Base-by-base conservation (phyloP, 148 eudicot genomes). In the Arctostaphylos glauca region DNA sequence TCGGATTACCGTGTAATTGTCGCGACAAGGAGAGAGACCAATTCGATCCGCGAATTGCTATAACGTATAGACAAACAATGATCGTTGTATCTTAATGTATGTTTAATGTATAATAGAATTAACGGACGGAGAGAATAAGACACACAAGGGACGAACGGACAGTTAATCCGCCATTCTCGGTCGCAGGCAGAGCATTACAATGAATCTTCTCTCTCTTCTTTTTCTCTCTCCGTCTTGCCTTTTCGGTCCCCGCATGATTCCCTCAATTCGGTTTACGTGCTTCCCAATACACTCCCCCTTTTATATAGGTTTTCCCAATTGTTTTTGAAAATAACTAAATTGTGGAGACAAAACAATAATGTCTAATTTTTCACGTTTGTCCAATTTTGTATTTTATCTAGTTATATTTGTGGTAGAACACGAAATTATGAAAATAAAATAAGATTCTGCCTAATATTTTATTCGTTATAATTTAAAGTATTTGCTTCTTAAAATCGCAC, bases 151-250 rank as follows among this genome's bases (percentile, higher is more conserved):
- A 72, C 44, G 73, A 16, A 18, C 14, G 72, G 67, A 67, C 76
- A 83, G 76, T 77, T 67, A 83, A 21, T 67, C 81, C 85, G 77
- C 81, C 85, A 83, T 83, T 83, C 71, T 67, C 81, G 81, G 16
- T 12, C 2, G 85, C 48, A 41, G 76, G 62, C 31, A 38, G 66
- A 23, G 73, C 80, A 54, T 15, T 38, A 8, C 70, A n/a, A 41
- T 46, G 21, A 38, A 38, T 19, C 44, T 5, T 47, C 15, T 74
- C 76, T 72, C 49, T 44, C 76, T 9, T 8, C 3, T 19, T 21
- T 16, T 7, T 62, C 46, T 62, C 55, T 46, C 70, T 62, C 58
- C 43, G 70, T 78, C 68, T 31, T 31, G 0, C 38, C 38, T 31
- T 0, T 31, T 31, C 0, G 0, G 9, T 3, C 48, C 44, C 15